Evolutionary conservation across 2,329 filamentous ascomycete genomes (phyloP).

Genomic region (Graphilbum sp.): DNA sequence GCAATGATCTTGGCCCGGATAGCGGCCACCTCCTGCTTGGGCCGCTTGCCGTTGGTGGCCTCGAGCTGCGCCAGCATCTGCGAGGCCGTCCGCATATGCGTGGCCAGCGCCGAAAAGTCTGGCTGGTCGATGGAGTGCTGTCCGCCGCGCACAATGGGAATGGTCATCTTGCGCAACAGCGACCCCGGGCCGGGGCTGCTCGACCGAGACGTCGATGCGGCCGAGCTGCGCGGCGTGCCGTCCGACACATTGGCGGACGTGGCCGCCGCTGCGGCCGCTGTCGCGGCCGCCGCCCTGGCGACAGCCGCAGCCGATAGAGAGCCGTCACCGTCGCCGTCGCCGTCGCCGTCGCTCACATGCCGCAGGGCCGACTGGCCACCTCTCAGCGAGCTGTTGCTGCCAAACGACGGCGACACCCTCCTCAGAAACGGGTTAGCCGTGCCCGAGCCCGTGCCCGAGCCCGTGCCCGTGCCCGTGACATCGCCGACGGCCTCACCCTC

Average conservation of each 20-base stretch:
- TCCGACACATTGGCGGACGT: conserved; percentile 39
- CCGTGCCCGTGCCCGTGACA: no score
- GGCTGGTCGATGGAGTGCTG: conserved; percentile 46
- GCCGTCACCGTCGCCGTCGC: no score
- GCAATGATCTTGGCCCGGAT: conserved; percentile 79
- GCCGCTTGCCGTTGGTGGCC: conserved; percentile 62
- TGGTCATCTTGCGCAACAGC: conserved; percentile 38
- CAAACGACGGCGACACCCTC: conserved; percentile 1
- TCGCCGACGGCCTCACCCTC: conserved; percentile 19
- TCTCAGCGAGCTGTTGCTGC: conserved; percentile 3
- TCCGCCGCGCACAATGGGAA: conserved; percentile 34
- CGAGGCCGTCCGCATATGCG: conserved; percentile 74
- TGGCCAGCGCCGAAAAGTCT: conserved; percentile 68
- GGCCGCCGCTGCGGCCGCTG: conserved; percentile 40
- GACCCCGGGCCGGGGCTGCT: conserved; percentile 43
- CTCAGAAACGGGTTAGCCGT: background rate
- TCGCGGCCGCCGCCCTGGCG: no score
- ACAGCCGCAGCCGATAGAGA: conserved; percentile 46
- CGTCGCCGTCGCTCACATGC: conserved; percentile 3
- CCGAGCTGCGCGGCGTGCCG: conserved; percentile 52
- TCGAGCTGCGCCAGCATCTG: conserved; percentile 79
- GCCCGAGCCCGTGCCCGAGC: no score
- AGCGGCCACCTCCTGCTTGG: conserved; percentile 63
- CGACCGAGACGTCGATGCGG: conserved; percentile 49
- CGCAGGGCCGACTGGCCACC: conserved; percentile 1